Evolutionary conservation across 2,329 filamentous ascomycete genomes (phyloP).

Genomic region (Pseudopithomyces chartarum): DNA sequence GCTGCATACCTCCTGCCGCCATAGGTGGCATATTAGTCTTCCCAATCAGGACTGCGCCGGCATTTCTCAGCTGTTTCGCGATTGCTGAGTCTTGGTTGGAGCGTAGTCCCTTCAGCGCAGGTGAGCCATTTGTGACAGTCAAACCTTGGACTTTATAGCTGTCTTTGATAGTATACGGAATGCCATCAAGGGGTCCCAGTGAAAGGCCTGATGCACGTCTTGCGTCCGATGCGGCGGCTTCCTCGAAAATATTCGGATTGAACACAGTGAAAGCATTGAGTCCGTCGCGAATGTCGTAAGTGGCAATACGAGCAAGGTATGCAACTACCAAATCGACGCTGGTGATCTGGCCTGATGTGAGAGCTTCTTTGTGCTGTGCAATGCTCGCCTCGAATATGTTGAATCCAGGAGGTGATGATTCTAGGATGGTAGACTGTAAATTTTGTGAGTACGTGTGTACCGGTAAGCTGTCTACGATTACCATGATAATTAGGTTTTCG

Average conservation of each 20-base stretch:
- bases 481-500: neutral
- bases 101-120: slow-evolving; percentile 57
- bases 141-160: slow-evolving; percentile 60
- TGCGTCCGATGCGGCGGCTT: slow-evolving; percentile 55
- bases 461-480: neutral
- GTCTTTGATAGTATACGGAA: slow-evolving; percentile 64
- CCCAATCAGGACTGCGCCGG: slow-evolving; percentile 59
- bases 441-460: neutral
- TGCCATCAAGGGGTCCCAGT: slow-evolving; percentile 56
- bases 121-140: slow-evolving; percentile 60
- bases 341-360: slow-evolving; percentile 47
- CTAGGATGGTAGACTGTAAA: neutral
- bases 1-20: slow-evolving; percentile 63
- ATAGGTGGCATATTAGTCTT: slow-evolving; percentile 66
- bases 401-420: slow-evolving; percentile 7
- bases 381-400: slow-evolving; percentile 56
- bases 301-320: slow-evolving; percentile 55
- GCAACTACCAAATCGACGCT: slow-evolving; percentile 53
- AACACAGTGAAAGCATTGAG: slow-evolving; percentile 57
- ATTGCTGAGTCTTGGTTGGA: slow-evolving; percentile 60
- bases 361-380: slow-evolving; percentile 49
- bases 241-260: slow-evolving; percentile 53
- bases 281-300: slow-evolving; percentile 50
- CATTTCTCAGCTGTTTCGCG: slow-evolving; percentile 53
- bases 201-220: slow-evolving; percentile 46